Conservation (phyloP, 805 yeast species). For the Pichia cephalocereana region DNA sequence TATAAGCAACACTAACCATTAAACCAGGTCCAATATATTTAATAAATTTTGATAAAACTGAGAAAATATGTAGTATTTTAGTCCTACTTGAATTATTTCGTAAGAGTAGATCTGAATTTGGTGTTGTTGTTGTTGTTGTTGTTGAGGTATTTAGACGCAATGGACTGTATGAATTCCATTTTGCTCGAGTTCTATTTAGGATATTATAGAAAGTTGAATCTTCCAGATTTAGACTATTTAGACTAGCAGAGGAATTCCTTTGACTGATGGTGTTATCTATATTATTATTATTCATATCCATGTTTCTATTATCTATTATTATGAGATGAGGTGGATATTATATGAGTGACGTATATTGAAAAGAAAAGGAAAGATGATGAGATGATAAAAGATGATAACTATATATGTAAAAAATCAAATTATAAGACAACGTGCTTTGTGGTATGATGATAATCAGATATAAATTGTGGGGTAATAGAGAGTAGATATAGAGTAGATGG, state of each 20-base stretch:
- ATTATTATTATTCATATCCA: no score
- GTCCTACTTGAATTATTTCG: background rate
- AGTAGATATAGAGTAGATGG: no score
- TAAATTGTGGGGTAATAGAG: no score
- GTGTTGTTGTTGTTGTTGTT: background rate
- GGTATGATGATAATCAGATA: no score
- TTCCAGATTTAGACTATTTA: background rate
- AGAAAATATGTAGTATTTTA: background rate
- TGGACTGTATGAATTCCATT: background rate
- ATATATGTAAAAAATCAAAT: no score
- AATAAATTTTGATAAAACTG: conserved; percentile 27
- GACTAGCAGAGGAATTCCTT: background rate
- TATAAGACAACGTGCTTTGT: no score
- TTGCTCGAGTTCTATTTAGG: background rate
- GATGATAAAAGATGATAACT: no score
- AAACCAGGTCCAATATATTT: conserved; percentile 82
- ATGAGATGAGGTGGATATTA: no score
- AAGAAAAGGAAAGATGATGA: no score
- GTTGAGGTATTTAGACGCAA: background rate
- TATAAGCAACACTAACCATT: conserved; percentile 90
- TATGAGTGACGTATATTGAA: no score
- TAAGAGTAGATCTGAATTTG: background rate
- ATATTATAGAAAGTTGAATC: background rate
- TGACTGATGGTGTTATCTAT: background rate
- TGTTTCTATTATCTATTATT: no score